These are phyloP conservation scores for Aspergillus nidulans DNA, from an alignment of 495 filamentous ascomycete genomes.

Conservation along the genomic window DNA sequence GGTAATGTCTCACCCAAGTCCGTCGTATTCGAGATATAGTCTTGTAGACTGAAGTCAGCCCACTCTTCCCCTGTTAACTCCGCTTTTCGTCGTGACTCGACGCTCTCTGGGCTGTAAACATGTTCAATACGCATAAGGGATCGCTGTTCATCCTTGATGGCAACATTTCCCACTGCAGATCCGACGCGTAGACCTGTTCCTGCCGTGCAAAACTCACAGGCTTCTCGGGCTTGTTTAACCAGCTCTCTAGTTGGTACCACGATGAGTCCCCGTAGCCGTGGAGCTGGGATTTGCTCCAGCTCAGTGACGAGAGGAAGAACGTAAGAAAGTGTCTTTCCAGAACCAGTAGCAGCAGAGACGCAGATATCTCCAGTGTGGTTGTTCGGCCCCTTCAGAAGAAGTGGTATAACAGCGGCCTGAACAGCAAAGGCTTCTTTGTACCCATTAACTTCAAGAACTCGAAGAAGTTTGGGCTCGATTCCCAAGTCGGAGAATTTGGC, in stretches of 20 bases:
- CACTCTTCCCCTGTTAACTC: constrained; percentile 42
- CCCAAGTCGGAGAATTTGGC: constrained; percentile 59
- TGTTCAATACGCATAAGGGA: constrained; percentile 59
- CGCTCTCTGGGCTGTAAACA: constrained; percentile 54
- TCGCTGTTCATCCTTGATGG: constrained; percentile 70
- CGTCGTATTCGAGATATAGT: constrained; percentile 37
- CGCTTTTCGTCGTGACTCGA: constrained; percentile 35
- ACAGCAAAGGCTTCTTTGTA: constrained; percentile 79
- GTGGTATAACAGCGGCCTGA: constrained; percentile 73
- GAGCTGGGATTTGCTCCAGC: constrained; percentile 55
- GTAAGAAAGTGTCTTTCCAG: constrained; percentile 90
- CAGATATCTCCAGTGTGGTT: constrained; percentile 69
- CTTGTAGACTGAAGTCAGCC: constrained; percentile 44
- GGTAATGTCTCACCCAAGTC: constrained; percentile 42
- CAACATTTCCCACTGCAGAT: constrained; percentile 73
- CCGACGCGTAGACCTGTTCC: constrained; percentile 68
- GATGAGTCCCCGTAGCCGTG: constrained; percentile 68
- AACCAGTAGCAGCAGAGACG: constrained; percentile 85
- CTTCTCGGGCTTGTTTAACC: constrained; percentile 72
- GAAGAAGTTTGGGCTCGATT: constrained; percentile 50
- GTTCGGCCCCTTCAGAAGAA: constrained; percentile 59
- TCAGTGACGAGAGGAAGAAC: constrained; percentile 77
- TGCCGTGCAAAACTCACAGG: constrained; percentile 62
- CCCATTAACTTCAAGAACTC: constrained; percentile 58
- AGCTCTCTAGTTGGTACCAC: constrained; percentile 88